Base-by-base conservation (phyloP, 176 grass and related monocot genomes). In the Oryza officinalis region DNA sequence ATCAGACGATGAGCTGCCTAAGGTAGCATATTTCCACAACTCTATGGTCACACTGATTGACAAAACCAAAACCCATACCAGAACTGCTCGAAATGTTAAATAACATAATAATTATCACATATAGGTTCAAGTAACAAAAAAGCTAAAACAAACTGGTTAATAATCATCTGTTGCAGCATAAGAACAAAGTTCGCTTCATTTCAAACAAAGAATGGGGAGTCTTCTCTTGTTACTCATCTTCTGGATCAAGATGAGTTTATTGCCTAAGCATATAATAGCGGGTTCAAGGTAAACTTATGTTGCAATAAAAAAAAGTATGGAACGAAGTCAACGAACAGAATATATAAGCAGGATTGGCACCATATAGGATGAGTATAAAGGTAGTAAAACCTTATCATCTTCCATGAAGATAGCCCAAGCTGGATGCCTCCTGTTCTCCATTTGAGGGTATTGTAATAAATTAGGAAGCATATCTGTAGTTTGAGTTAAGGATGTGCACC, bases 331-430 rank as follows among this genome's bases (percentile, higher is more conserved):
- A n/a, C n/a, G n/a, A 67, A 47, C 13, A 85, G 27, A 85, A 66
- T 78, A 27, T 64, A 32, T 23, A 44, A 52, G 22, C 33, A 5
- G 6, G 7, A 63, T 9, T 71, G 52, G 57, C 46, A 28, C 6
- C 13, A 13, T 25, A 71, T 23, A 33, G 27, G 50, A 49, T 18
- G 12, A 86, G 10, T 20, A 5, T 47, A 85, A 10, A 18, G 50
- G 27, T 27, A 73, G 27, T 44, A 40, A 61, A 81, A 93, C 91
- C 87, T 87, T 81, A n/a, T 85, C 72, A 80, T 91, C 92, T 46
- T 87, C 77, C 89, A 89, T 91, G 72, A 68, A 94, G 31, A 91
- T 82, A 43, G 89, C 80, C 74, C 81, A 83, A 72, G 25, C 60
- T 31, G 89, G 84, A 77, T 89, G 67, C 72, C 81, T 75, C 49